Base-by-base conservation (phyloP, 2,329 filamentous ascomycete species). In the Xylogone sp. region DNA sequence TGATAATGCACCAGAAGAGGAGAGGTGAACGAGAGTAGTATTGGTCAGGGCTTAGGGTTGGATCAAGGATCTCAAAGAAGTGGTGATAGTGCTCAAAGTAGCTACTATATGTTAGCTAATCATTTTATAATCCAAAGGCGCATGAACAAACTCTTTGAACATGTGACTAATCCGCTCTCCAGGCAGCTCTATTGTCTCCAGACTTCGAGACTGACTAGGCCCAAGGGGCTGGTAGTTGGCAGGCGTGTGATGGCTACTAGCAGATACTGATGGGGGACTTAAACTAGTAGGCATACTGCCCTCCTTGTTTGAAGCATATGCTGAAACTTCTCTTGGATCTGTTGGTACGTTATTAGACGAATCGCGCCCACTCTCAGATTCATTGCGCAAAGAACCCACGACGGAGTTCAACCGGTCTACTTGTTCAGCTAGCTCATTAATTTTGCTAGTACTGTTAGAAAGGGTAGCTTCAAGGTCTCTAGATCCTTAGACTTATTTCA, bases 1-100 rank as follows among this genome's bases (percentile, higher is more conserved):
- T 48, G 20, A 58, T 53, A 13, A 58, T 53, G 3, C 45, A 46
- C 56, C 56, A 58, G 16, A 58, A 58, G 12, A 58, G 29, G 20
- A 49, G 43, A 16, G 45, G 22, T 10, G 46, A 50, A 3, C 18
- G 19, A 12, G 47, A 43, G 50, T 51, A 57, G 34, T 55, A 53
- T n/a, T 53, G 29, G 24, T 58, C 56, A 1, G 56, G 56, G 12
- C 49, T 55, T 22, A 34, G 46, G 3, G 24, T 34, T 3, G 49
- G 45, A 42, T 58, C 51, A 3, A 59, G 34, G 21, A 59, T 45
- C 2, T 47, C 48, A 3, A 59, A 53, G 21, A 44, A 50, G 16
- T 50, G 53, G 21, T 59, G 53, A 44, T 57, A 55, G 2, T 51
- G 44, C 16, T 53, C 53, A 43, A 57, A 57, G 48, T 46, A 59